These are phyloP conservation scores for Aspergillus pseudotamarii DNA, from an alignment of 2,329 filamentous ascomycete species.

Conservation along the genomic window DNA sequence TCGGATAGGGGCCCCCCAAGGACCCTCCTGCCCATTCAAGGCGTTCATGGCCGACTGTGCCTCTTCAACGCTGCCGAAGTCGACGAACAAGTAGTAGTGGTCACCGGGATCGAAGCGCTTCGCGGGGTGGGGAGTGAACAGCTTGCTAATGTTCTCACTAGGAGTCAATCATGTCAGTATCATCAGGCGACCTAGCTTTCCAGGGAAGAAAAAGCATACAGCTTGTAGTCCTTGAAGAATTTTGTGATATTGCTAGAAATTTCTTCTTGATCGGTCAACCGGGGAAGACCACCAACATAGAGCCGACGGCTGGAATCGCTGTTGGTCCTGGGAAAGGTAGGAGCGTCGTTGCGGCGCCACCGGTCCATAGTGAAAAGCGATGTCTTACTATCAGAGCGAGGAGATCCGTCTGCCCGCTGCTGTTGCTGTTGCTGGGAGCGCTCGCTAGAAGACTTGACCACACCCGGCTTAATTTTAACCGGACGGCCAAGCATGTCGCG, in stretches of 20 bases:
- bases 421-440: constrained; percentile 27
- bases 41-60: constrained; percentile 54
- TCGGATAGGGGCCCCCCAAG: constrained; percentile 43
- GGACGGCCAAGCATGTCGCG: constrained; percentile 59
- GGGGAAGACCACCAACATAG: constrained; percentile 52
- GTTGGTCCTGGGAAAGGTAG: constrained; percentile 35
- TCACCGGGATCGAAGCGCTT: constrained; percentile 57
- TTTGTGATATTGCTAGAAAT: constrained; percentile 46
- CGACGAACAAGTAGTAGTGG: constrained; percentile 69
- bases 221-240: constrained; percentile 49
- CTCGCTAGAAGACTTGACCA: constrained; percentile 53
- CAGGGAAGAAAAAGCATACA: constrained; percentile 33
- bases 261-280: constrained; percentile 45
- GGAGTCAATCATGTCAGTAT: constrained; percentile 9
- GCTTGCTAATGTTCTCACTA: constrained; percentile 52
- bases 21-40: constrained; percentile 44
- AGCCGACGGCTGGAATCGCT: constrained; percentile 46
- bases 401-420: constrained; percentile 24
- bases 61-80: constrained; percentile 59
- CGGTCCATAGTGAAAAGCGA: constrained; percentile 41
- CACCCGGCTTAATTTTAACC: constrained; percentile 66
- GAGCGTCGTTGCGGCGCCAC: constrained; percentile 46
- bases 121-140: constrained; percentile 62
- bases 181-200: background rate
- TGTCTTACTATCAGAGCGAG: constrained; percentile 21